Evolutionary conservation across 768 basidiomycete species (phyloP), one percentile per base, ranked within the genome.

Genomic region (Gymnopilus junonius): DNA sequence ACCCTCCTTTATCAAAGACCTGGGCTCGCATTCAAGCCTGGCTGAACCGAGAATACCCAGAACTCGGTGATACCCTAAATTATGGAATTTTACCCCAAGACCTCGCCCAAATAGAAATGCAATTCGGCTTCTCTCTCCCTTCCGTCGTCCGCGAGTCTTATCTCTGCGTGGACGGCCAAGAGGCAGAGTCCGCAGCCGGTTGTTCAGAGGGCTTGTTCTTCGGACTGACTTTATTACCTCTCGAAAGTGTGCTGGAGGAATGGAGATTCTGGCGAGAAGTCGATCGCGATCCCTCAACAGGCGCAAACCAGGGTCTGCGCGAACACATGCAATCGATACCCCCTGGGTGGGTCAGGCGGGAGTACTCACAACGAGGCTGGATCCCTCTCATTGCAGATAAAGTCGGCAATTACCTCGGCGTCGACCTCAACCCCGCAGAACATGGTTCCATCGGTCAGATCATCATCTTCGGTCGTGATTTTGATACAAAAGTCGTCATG

Each of bases 381-480:
- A 87, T 99, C 69, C 97, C 97, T 32, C 89, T 99, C 65, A 85
- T 97, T 61, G 89, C 90, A 39, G 97, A 99, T 78, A 93, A 94
- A 68, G 89, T 87, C 31, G 97, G 97, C 32, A 99, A 99, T 77
- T 99, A 99, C 73, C 85, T 99, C 62, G 97, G 97, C 59, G 84
- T 99, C 50, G 97, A 99, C 75, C 83, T 99, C 62, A 94, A 91
- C 75, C 97, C 97, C 8, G 92, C 74, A 8, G 87, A 90, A 71
- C 77, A 78, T 50, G 95, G 95, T 45, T 78, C 84, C 8, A 81
- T 83, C 58, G 97, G 97, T 6, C 97, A 99, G 73, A 97, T 98
- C 50, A 97, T 99, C 61, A 90, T 98, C 53, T 99, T 99, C 74
- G 97, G 97, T n/a, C 87, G 97, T 55, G 97, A 99, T 73, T 98